A percentile compares a stretch with the other conserved stretches of the same genome.
Conservation (phyloP, 257 asterid species). For the Lavandula angustifolia region DNA sequence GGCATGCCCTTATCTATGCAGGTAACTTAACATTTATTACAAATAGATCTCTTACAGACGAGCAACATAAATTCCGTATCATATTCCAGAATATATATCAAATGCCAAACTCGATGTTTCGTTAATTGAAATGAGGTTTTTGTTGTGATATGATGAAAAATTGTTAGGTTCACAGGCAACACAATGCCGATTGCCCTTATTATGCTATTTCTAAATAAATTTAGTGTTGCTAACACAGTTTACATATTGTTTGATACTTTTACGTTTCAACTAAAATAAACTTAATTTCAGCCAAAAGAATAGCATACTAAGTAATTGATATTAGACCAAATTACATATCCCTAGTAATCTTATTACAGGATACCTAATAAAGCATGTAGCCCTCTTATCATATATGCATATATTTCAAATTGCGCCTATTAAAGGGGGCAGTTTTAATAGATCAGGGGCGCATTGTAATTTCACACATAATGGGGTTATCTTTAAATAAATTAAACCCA, state of each 20-base stretch:
- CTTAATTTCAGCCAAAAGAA: conserved; percentile 9
- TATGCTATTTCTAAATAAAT: not conserved
- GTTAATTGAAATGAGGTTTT: conserved; percentile 6
- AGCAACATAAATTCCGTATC: conserved; percentile 1
- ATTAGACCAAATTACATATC: not conserved
- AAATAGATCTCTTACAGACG: not conserved
- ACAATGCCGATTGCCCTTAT: conserved; percentile 1
- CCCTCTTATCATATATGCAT: not conserved
- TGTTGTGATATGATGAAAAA: not conserved
- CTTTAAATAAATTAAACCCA: not conserved
- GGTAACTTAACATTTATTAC: conserved; percentile 17
- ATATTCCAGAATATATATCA: conserved; percentile 8
- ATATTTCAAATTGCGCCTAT: not conserved
- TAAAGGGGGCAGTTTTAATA: not conserved
- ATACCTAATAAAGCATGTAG: not conserved
- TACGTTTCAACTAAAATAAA: conserved; percentile 14
- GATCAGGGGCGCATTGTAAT: not conserved
- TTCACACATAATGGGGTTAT: not conserved
- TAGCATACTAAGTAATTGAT: not conserved
- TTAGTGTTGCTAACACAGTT: not conserved
- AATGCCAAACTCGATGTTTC: not conserved
- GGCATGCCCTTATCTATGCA: conserved; percentile 11
- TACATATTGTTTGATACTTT: not conserved
- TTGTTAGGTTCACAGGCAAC: not conserved
- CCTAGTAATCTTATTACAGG: not conserved